Conservation (phyloP, 306 rosid genomes). For the Vigna trinervia region DNA sequence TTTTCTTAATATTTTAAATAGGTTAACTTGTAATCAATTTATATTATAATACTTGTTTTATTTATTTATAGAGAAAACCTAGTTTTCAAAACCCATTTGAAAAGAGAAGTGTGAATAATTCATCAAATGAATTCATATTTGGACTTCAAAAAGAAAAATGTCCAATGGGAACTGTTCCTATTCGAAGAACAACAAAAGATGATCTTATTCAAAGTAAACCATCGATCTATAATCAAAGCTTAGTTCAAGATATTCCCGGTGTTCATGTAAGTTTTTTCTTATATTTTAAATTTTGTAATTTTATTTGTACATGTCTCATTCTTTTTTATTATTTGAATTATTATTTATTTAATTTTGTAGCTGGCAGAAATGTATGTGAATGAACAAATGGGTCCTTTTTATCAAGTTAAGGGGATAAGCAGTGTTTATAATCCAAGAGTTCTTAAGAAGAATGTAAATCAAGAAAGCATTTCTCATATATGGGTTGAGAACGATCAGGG, state of each 20-base stretch:
- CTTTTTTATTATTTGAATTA: not conserved
- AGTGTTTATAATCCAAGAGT: conserved; percentile 17
- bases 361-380: not conserved
- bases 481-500: conserved; percentile 2
- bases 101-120: too few species aligned
- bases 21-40: too few species aligned
- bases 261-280: not conserved
- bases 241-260: fast-evolving
- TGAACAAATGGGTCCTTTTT: not conserved
- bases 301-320: too few species aligned
- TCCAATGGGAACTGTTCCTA: not conserved
- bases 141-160: not conserved
- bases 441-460: not conserved
- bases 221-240: not conserved
- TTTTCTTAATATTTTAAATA: not conserved
- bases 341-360: not conserved
- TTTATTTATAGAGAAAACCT: not conserved
- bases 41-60: not conserved
- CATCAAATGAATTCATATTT: not conserved
- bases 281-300: too few species aligned
- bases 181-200: conserved; percentile 9
- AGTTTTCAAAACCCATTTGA: not conserved
- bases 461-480: not conserved
- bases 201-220: not conserved
- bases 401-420: not conserved